Conservation (phyloP, 345 rosid genomes). For the Garcia nutans region DNA sequence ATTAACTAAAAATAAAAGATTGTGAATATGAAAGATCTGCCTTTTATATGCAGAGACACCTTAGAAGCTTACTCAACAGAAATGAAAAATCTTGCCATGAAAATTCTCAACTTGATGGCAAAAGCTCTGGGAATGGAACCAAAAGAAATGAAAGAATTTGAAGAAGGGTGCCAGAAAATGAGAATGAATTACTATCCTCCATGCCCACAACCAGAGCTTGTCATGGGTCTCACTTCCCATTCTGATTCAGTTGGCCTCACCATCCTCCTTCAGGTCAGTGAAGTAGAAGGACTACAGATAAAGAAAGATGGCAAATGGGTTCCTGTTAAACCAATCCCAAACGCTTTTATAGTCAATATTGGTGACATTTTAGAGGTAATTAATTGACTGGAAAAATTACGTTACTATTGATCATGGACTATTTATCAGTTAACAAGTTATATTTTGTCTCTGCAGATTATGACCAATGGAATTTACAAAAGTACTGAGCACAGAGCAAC, state of each 20-base stretch:
- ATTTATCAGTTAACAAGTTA: too few species aligned
- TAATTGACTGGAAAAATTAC: too few species aligned
- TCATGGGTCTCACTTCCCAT: conserved; percentile 23
- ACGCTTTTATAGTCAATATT: conserved; percentile 24
- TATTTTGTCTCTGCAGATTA: conserved; percentile 3
- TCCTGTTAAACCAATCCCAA: conserved; percentile 18
- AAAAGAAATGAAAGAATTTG: conserved; percentile 17
- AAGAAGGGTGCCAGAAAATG: conserved; percentile 19
- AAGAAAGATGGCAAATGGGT: conserved; percentile 17
- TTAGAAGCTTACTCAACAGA: conserved; percentile 20
- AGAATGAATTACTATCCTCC: conserved; percentile 30
- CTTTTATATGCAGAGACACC: background rate
- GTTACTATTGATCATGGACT: too few species aligned
- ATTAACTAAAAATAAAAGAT: too few species aligned
- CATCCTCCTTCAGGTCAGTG: conserved; percentile 19
- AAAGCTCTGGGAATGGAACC: conserved; percentile 17
- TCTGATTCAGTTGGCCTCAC: conserved; percentile 19
- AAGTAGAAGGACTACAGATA: conserved; percentile 7
- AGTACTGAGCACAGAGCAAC: conserved; percentile 26
- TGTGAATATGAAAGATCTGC: too few species aligned
- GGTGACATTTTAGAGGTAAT: conserved; percentile 22
- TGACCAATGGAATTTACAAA: conserved; percentile 24
- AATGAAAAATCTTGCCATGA: conserved; percentile 19
- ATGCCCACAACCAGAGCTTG: conserved; percentile 27
- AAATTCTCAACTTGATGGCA: conserved; percentile 13